phyloP scores from a whole-genome alignment of 2,329 filamentous ascomycete genomes.

The Allantophomopsis cytisporea region DNA sequence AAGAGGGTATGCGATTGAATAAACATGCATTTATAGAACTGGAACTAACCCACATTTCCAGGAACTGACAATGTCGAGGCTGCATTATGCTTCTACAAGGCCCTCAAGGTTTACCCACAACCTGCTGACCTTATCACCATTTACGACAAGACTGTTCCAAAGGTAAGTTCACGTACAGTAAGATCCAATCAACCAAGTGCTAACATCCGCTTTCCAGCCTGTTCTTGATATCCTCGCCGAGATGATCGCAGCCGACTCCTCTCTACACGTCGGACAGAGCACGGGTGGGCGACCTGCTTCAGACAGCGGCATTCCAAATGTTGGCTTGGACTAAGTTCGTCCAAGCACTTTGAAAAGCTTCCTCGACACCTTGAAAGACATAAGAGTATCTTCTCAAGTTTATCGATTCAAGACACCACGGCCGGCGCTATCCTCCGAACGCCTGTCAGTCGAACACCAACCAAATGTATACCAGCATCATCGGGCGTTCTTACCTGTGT shows the following conservation, averaged over 20 bases:
- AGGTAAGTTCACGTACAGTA: constrained; percentile 39
- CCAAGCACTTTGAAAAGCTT: not conserved
- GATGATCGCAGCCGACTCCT: constrained; percentile 90
- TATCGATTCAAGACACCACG: constrained; percentile 2
- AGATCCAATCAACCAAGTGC: not conserved
- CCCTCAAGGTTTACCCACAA: constrained; percentile 93
- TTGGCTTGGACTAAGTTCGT: constrained; percentile 16
- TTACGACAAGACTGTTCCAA: constrained; percentile 97
- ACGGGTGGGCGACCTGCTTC: constrained; percentile 10
- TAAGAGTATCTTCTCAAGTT: constrained; percentile 4
- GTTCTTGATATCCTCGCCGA: constrained; percentile 93
- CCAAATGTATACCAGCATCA: constrained; percentile 13
- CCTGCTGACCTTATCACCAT: constrained; percentile 87
- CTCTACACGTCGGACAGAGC: constrained; percentile 42
- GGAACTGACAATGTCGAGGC: constrained; percentile 64
- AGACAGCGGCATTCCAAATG: constrained; percentile 15
- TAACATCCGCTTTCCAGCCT: constrained; percentile 36
- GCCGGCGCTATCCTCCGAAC: not conserved
- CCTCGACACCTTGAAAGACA: constrained; percentile 3
- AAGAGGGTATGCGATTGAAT: constrained; percentile 50
- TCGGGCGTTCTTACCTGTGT: constrained; percentile 8
- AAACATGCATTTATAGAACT: not conserved
- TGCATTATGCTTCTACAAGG: constrained; percentile 93
- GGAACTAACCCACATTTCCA: constrained; percentile 17
- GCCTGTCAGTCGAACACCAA: not conserved